Base-by-base conservation (phyloP, 176 grass and related monocot species). In the Aechmea fasciata region DNA sequence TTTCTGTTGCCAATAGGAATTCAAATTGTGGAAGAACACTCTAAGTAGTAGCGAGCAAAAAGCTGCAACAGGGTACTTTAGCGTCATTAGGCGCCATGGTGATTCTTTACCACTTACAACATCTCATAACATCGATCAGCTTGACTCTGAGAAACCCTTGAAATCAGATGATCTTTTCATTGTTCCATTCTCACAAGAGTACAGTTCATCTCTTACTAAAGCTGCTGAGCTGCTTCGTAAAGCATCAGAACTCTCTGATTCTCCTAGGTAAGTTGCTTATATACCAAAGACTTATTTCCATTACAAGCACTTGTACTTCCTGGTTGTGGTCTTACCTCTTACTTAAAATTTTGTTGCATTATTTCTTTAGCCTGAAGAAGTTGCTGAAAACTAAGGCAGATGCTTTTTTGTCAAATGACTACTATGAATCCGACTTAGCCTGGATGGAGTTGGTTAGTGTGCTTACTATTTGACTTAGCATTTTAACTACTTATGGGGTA, bases 381-480 rank as follows among this genome's bases (percentile, higher is more conserved):
- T 82, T 96, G 49, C 82, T 96, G 52, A 89, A 57, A 83, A 75
- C 92, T 68, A 96, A 96, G 84, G 92, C 83, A 6, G 49, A 96
- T 78, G 92, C 88, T 69, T 96, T 96, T 68, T 73, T 92, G 65
- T 96, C 88, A 67, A 92, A 96, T 82, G 79, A 96, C 63, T 96
- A 96, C 69, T 92, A 96, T 80, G 88, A 91, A 81, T 96, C 88
- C 81, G 88, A 96, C 64, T 83, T 96, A 84, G 88, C 92, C 48
- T 96, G 92, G 92, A 96, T 96, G 83, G 85, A 92, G 64, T 81
- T 92, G 88, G 92, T 96, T 76, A 74, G 91, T 63, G 64, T 57
- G 63, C 41, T 78, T 68, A 17, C 52, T 77, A 22, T 10, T 48
- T 24, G 33, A 41, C 54, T 61, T 17, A 1, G 54, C 15, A 11